Percentiles rank a stretch among this genome's conserved stretches.
These are phyloP conservation scores for Aureobasidium sp. DNA, from an alignment of 2,329 filamentous ascomycete species.

Conservation along the genomic window DNA sequence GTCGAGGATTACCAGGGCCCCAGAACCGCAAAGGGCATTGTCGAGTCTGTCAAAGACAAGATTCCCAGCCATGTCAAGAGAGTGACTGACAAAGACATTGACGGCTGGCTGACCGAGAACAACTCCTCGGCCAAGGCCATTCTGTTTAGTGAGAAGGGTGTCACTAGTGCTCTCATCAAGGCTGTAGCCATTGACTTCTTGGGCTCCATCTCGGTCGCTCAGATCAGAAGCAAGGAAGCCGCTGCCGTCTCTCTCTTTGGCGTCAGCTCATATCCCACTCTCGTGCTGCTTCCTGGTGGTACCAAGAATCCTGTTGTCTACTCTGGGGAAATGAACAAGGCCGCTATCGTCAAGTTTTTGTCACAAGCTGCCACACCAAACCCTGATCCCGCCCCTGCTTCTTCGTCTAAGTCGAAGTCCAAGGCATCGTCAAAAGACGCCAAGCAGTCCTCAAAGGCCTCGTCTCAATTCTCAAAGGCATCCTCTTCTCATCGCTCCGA, in stretches of 20 bases:
- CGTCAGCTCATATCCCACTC: conserved; percentile 67
- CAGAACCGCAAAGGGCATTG: conserved; percentile 76
- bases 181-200: conserved; percentile 87
- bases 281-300: conserved; percentile 70
- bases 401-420: conserved; percentile 36
- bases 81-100: conserved; percentile 69
- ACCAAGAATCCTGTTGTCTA: conserved; percentile 63
- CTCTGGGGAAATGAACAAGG: conserved; percentile 78
- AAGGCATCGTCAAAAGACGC: conserved; percentile 38
- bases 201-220: conserved; percentile 67
- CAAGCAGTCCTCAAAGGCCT: conserved; percentile 37
- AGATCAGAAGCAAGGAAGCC: conserved; percentile 75
- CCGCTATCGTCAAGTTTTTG: conserved; percentile 71
- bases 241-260: conserved; percentile 64
- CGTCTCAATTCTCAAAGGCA: conserved; percentile 42
- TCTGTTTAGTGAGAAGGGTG: conserved; percentile 88
- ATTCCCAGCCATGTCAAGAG: conserved; percentile 88
- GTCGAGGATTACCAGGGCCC: conserved; percentile 88
- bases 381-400: conserved; percentile 56
- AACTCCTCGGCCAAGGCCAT: conserved; percentile 73
- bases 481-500: conserved; percentile 45
- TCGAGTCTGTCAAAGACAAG: conserved; percentile 73
- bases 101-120: conserved; percentile 60
- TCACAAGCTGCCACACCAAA: conserved; percentile 72
- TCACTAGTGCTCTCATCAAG: conserved; percentile 72